Base-by-base conservation (phyloP, 2,329 filamentous ascomycete species). In the Colletotrichum liriopes region DNA sequence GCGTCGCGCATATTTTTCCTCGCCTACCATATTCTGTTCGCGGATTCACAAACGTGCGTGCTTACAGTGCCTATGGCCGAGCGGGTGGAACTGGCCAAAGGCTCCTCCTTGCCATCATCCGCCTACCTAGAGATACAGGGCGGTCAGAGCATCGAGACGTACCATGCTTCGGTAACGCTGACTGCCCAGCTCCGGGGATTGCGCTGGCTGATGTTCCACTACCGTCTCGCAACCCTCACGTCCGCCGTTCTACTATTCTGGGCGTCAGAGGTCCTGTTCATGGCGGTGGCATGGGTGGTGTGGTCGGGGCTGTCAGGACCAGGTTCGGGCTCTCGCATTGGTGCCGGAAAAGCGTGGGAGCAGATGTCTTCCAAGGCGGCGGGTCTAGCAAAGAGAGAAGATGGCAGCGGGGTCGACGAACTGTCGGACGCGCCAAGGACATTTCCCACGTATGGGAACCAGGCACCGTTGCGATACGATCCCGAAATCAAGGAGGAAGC, bases 151-250 rank as follows among this genome's bases (percentile, higher is more conserved):
- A 87, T 98, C 77, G 94, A 97, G 80, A 89, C 97, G 7, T 98
- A 98, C 80, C 84, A 85, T 26, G 91, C 90, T 5, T 84, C 83
- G 18, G 86, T 97, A 43, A 88, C 87, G 3, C 90, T 98, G 74
- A 91, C 89, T 37, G 95, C 96, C 5, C 88, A 91, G 65, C 91
- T 98, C 74, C 87, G 88, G 14, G 96, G 96, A 0, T 81, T 98
- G 73, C 86, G 93, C 60, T 96, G 93, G 90, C 77, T 95, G 67
- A 97, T 99, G 93, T 96, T 96, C 77, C 91, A 94, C 73, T 92
- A 96, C 83, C 90, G 93, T 16, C 78, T 96, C 45, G 80, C 90
- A 1, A 91, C 91, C 6, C 95, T 94, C 71, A 64, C 93, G 0
- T 77, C 92, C 0, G 93, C 95, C 77, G 93, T 92, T 0, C 81